Percentiles rank a stretch among this genome's conserved stretches.
These are phyloP conservation scores for Cynanchum wilfordii DNA, from an alignment of 257 asterid genomes.

Conservation along the genomic window DNA sequence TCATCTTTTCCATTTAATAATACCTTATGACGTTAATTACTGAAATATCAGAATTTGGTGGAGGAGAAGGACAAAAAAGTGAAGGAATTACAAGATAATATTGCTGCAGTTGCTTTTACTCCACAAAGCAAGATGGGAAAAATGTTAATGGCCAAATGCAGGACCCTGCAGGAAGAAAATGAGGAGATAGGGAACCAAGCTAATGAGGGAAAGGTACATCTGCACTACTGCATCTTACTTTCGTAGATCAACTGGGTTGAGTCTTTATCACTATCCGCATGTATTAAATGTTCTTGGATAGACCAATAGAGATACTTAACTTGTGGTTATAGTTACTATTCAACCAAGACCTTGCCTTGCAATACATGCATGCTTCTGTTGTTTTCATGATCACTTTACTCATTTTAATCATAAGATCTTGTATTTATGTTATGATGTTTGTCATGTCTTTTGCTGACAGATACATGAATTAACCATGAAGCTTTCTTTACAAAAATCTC, in stretches of 20 bases:
- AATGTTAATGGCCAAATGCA: constrained; percentile 93
- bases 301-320: neutral
- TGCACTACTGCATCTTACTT: neutral
- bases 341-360: neutral
- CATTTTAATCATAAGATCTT: neutral
- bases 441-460: constrained; percentile 29
- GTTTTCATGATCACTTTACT: neutral
- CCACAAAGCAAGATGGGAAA: constrained; percentile 97
- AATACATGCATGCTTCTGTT: neutral
- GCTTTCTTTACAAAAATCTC: constrained; percentile 36
- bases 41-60: constrained; percentile 68
- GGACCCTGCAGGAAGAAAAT: constrained; percentile 92
- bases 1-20: neutral
- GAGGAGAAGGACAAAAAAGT: constrained; percentile 96
- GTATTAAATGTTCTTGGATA: neutral
- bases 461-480: constrained; percentile 42
- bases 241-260: neutral
- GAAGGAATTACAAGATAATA: constrained; percentile 84
- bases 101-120: constrained; percentile 88
- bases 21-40: neutral
- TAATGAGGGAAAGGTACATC: constrained; percentile 90
- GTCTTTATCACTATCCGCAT: neutral
- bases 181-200: constrained; percentile 98
- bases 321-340: neutral
- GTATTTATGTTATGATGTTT: neutral